phyloP scores from a whole-genome alignment of 441 rosid genomes.

The Capsella rubella region DNA sequence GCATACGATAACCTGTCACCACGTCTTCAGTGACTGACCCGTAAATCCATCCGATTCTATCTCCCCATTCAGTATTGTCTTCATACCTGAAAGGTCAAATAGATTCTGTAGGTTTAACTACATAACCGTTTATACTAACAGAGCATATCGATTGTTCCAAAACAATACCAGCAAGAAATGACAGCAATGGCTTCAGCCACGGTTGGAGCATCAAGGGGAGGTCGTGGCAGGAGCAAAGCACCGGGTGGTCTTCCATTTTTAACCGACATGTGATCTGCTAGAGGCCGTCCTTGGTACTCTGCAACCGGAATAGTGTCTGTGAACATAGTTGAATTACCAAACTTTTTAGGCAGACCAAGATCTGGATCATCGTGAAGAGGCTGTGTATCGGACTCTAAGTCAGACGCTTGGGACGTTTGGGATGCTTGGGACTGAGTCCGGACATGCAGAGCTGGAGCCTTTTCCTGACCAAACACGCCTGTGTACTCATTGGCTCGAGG shows the following conservation, averaged over 20 bases:
- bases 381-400: constrained; percentile 62
- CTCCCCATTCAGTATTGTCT: constrained; percentile 96
- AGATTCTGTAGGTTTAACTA: not conserved
- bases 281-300: constrained; percentile 90
- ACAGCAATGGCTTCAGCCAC: constrained; percentile 96
- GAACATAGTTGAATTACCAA: constrained; percentile 77
- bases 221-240: constrained; percentile 75
- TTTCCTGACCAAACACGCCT: constrained; percentile 71
- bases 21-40: constrained; percentile 98
- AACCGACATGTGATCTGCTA: constrained; percentile 83
- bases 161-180: constrained; percentile 85
- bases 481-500: constrained; percentile 81
- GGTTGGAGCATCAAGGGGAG: constrained; percentile 87
- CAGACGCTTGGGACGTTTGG: constrained; percentile 41
- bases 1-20: constrained; percentile 96
- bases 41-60: constrained; percentile 87
- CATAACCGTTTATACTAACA: not conserved
- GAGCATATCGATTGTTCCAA: not conserved
- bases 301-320: constrained; percentile 75
- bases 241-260: constrained; percentile 95
- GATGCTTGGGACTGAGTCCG: constrained; percentile 46
- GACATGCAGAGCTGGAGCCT: constrained; percentile 49
- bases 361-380: constrained; percentile 76
- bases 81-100: constrained; percentile 60
- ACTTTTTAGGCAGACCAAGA: constrained; percentile 67